Conservation (phyloP, 2,329 filamentous ascomycete species). For the Venturia nashicola region DNA sequence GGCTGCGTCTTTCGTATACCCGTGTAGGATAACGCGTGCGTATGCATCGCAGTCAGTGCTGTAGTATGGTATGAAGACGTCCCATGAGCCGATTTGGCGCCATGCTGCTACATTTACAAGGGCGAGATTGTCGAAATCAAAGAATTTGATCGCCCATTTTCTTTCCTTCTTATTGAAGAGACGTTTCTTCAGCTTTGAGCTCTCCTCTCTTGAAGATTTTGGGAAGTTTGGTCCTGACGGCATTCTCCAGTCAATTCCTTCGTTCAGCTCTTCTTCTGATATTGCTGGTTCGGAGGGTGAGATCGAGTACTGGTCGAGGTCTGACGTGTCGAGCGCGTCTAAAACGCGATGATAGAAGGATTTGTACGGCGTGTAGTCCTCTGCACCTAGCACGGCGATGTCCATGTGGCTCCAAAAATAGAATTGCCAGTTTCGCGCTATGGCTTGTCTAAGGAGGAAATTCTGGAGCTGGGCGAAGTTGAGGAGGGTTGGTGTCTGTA, state of each 20-base stretch:
- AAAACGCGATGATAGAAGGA: constrained; percentile 20
- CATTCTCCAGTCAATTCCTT: constrained; percentile 1
- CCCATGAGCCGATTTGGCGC: constrained; percentile 42
- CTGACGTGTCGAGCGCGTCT: constrained; percentile 11
- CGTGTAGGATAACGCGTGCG: constrained; percentile 21
- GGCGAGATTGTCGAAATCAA: constrained; percentile 46
- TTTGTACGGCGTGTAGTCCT: constrained; percentile 20
- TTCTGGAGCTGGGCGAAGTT: constrained; percentile 46
- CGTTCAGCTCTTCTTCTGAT: constrained; percentile 2
- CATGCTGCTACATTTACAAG: constrained; percentile 43
- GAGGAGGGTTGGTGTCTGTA: constrained; percentile 39
- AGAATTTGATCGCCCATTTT: constrained; percentile 42
- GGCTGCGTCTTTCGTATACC: constrained; percentile 12
- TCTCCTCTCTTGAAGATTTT: constrained; percentile 3
- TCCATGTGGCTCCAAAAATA: constrained; percentile 50
- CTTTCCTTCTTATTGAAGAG: background rate
- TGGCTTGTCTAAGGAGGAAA: constrained; percentile 36
- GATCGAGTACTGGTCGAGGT: constrained; percentile 7
- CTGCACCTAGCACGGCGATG: constrained; percentile 34
- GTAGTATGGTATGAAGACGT: constrained; percentile 46
- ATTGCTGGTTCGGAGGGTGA: background rate
- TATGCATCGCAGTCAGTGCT: constrained; percentile 39
- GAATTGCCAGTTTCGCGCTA: constrained; percentile 31
- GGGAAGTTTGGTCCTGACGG: background rate
- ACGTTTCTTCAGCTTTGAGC: background rate